Evolutionary conservation across 768 basidiomycete genomes (phyloP).

Genomic region (Pleurotus pulmonarius): DNA sequence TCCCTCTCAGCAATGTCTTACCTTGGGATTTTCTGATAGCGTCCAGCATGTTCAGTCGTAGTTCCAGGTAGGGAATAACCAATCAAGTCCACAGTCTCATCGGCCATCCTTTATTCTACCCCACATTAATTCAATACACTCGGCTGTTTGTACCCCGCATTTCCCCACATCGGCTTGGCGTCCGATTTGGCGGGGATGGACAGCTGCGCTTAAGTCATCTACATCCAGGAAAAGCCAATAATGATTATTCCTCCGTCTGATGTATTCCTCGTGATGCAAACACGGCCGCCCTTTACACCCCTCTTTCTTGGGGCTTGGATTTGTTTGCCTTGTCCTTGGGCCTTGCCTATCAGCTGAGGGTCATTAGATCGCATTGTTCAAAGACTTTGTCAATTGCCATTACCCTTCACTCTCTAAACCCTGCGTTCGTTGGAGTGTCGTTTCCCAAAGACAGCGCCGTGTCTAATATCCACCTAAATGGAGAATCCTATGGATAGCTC

Average conservation of each 20-base stretch:
- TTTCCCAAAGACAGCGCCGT: background rate
- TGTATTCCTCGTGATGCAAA: background rate
- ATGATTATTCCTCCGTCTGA: background rate
- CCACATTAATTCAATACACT: background rate
- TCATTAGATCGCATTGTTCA: background rate
- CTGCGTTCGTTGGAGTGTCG: background rate
- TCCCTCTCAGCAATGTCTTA: background rate
- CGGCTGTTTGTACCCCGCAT: slow-evolving; percentile 3
- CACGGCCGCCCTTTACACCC: background rate
- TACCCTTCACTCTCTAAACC: background rate
- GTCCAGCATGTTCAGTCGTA: no score
- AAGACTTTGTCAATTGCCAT: background rate
- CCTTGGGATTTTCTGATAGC: no score
- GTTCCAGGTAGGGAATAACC: no score
- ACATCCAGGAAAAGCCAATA: slow-evolving; percentile 3
- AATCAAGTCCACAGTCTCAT: background rate
- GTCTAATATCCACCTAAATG: background rate
- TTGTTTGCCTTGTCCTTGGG: background rate
- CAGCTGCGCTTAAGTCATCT: slow-evolving; percentile 4
- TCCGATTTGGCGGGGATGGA: slow-evolving; percentile 1
- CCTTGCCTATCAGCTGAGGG: background rate
- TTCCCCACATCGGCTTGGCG: slow-evolving; percentile 6
- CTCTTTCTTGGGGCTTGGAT: background rate
- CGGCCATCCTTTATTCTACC: background rate
- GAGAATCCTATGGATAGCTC: background rate